Base-by-base conservation (phyloP, 129 eudicot species). In the Saussurea involucrata region DNA sequence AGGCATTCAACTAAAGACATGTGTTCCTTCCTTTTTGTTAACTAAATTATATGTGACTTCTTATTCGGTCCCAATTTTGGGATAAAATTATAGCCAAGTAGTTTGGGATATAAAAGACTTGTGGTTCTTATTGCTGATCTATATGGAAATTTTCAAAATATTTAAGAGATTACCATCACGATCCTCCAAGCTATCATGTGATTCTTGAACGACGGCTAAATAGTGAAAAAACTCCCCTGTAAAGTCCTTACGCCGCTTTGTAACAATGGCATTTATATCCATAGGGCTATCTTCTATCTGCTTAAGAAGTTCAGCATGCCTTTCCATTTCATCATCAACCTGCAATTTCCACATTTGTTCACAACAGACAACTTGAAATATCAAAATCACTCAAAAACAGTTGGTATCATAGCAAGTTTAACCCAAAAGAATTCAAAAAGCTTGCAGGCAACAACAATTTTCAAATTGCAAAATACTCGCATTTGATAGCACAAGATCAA, bases 281-380 rank as follows among this genome's bases (percentile, higher is more conserved):
- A 78, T 77, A 7, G 98, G 98, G 75, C 85, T 89, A 66, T 86
- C 96, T 83, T 89, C 88, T 55, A 95, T 69, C 88, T 91, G 93
- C 81, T 91, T 88, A 60, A 95, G 85, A 69, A 95, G 97, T 25
- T 86, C 88, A 9, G 87, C 28, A 57, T 95, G 97, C 81, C 78
- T 85, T 77, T 88, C 97, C 93, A 95, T 91, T 79, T 95, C 98
- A 53, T 86, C 96, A 83, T 95, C 98, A 88, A 95, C 89, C 98
- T 94, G 90, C 81, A 88, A 85, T 32, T 55, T 68, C 81, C 67
- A 36, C 66, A 81, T 85, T 72, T 60, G 71, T 22, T 55, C 67
- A 78, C 24, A 71, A 49, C 44, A 20, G 9, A 66, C 32, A 80
- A 58, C 55, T 24, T 25, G 20, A n/a, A 63, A 61, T 53, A 11